Percentiles rank a stretch among this genome's conserved stretches.
Conservation (phyloP, 2,329 filamentous ascomycete genomes). For the Herpotrichia juniperi region DNA sequence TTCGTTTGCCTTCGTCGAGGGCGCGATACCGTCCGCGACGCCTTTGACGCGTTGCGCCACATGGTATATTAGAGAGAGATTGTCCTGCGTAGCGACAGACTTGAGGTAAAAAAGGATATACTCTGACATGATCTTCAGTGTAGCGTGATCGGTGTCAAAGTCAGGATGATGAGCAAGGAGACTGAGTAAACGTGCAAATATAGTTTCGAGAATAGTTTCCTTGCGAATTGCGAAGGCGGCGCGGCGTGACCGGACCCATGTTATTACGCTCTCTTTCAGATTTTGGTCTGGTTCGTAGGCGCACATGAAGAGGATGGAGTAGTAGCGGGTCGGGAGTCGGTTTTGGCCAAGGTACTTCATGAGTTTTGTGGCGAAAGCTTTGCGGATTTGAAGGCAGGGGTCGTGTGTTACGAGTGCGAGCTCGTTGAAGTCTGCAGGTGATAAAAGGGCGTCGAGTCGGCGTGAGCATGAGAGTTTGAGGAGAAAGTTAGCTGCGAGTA, state of each 20-base stretch:
- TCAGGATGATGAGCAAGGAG: slow-evolving; percentile 94
- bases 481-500: slow-evolving; percentile 77
- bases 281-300: slow-evolving; percentile 84
- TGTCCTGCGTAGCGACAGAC: slow-evolving; percentile 82
- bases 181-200: slow-evolving; percentile 82
- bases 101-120: slow-evolving; percentile 91
- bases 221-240: slow-evolving; percentile 64
- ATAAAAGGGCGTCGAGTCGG: slow-evolving; percentile 76
- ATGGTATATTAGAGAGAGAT: slow-evolving; percentile 86
- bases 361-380: slow-evolving; percentile 79
- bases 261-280: slow-evolving; percentile 77
- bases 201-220: slow-evolving; percentile 73
- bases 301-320: slow-evolving; percentile 86
- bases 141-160: slow-evolving; percentile 67
- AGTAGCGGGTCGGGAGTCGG: slow-evolving; percentile 76
- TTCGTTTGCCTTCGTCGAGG: slow-evolving; percentile 61
- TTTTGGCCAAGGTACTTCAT: slow-evolving; percentile 86
- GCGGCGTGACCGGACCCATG: slow-evolving; percentile 86
- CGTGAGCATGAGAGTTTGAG: slow-evolving; percentile 84
- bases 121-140: slow-evolving; percentile 79
- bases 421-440: slow-evolving; percentile 76
- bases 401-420: slow-evolving; percentile 85
- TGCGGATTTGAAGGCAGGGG: slow-evolving; percentile 72
- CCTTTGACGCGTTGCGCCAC: slow-evolving; percentile 93
- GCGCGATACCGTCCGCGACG: slow-evolving; percentile 77